Evolutionary conservation across 495 filamentous ascomycete genomes (phyloP), one percentile per base, ranked within the genome.

Genomic region (Gamarada debralockiae): DNA sequence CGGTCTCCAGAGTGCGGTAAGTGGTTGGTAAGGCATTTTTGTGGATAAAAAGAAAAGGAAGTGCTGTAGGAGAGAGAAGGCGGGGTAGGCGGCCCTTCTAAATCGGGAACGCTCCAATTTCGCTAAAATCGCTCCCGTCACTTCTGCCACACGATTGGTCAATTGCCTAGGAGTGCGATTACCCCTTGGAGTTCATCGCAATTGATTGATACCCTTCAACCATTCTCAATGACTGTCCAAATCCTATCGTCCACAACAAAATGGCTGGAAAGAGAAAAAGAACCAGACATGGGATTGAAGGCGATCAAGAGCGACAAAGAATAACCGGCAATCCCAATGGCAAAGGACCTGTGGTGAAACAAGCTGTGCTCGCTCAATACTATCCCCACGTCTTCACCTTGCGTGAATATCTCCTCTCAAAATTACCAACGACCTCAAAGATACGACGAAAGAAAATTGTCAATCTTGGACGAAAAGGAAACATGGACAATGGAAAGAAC

Each of bases 281-380:
- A 43, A 56, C 25, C 22, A 44, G 47, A 29, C 36, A 64, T 3
- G 44, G 27, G 2, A 17, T 17, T 24, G 31, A 25, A 37, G 50
- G 43, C 40, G 48, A 50, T 29, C 43, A 34, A 24, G 44, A 54
- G 40, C 40, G 38, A 36, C 51, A 22, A 44, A 51, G 29, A 18
- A 59, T 44, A 13, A 25, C 42, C 10, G 29, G 21, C 3, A 14
- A 18, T 17, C 29, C 14, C 2, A 53, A 33, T 17, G 23, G 24
- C 44, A 58, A 45, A 23, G 38, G 39, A 12, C 25, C 44, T 1
- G 47, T 64, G 17, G 60, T 74, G 48, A 68, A 75, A 22, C 85
- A 90, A 68, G 81, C 83, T 17, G 76, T 95, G 23, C 76, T 97
- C 45, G 79, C 74, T 40, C 75, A 81, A 54, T 95, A 88, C 71